Conservation (phyloP, 1,139 yeast species). For the Cylindricascospora bacillispora region DNA sequence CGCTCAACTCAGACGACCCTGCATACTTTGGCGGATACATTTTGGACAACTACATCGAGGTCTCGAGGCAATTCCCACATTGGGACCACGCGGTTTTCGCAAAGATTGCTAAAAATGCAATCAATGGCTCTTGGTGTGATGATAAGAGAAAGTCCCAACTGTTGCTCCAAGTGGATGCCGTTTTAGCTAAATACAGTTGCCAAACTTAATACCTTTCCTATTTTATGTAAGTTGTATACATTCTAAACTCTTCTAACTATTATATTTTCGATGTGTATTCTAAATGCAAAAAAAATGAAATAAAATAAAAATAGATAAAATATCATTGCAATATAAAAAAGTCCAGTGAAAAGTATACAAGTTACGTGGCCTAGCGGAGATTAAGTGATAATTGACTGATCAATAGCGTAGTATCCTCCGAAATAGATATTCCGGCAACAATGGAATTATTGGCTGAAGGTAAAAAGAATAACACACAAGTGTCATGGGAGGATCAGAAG, state of each 20-base stretch:
- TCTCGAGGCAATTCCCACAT: conserved; percentile 47
- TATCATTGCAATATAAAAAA: not conserved
- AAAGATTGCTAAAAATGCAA: conserved; percentile 43
- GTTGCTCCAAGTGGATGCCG: conserved; percentile 32
- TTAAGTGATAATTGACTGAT: too few species aligned
- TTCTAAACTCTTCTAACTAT: too few species aligned
- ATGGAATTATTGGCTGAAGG: conserved; percentile 57
- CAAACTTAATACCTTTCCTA: not conserved
- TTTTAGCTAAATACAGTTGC: conserved; percentile 32
- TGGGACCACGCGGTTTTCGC: conserved; percentile 48
- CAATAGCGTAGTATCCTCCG: too few species aligned
- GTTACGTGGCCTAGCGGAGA: too few species aligned
- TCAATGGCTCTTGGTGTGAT: conserved; percentile 61
- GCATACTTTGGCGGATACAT: conserved; percentile 80
- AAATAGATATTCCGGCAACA: conserved; percentile 1
- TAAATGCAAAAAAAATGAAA: too few species aligned
- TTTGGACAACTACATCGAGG: conserved; percentile 56
- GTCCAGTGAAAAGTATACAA: too few species aligned
- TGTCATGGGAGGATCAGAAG: conserved; percentile 80
- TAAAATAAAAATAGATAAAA: conserved; percentile 1
- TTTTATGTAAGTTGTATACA: not conserved
- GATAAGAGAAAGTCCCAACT: conserved; percentile 38
- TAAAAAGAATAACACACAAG: conserved; percentile 59
- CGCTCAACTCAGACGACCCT: conserved; percentile 75
- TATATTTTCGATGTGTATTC: too few species aligned